Conservation (phyloP, 805 yeast genomes). For the Starmerella stellata region DNA sequence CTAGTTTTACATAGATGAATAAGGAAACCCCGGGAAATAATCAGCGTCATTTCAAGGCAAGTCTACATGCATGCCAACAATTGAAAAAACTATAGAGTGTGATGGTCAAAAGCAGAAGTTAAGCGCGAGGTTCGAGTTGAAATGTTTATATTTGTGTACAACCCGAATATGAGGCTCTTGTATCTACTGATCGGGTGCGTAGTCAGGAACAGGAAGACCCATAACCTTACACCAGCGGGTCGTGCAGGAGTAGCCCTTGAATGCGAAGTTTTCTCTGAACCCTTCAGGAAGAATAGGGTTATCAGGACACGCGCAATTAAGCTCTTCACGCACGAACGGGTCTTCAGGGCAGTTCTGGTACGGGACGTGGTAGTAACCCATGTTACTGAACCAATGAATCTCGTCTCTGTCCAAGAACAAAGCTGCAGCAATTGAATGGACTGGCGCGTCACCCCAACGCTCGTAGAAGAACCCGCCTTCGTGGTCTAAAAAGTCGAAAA, state of each 20-base stretch:
- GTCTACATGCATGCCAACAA: too few species aligned
- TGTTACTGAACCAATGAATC: conserved; percentile 61
- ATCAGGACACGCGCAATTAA: conserved; percentile 38
- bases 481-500: conserved; percentile 55
- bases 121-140: too few species aligned
- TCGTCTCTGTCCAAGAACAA: conserved; percentile 52
- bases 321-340: conserved; percentile 28
- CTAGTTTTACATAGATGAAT: too few species aligned
- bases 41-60: too few species aligned
- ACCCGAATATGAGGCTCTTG: too few species aligned
- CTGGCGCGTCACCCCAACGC: conserved; percentile 90
- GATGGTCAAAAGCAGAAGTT: too few species aligned
- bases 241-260: neutral
- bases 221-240: too few species aligned
- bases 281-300: neutral
- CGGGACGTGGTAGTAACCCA: conserved; percentile 52
- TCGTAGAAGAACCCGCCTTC: conserved; percentile 89
- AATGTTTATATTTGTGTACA: too few species aligned
- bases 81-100: too few species aligned
- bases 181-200: too few species aligned
- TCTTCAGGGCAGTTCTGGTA: conserved; percentile 57
- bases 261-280: neutral
- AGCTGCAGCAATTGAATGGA: conserved; percentile 73
- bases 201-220: too few species aligned
- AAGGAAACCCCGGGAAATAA: too few species aligned